Percentiles rank a stretch among this genome's conserved stretches.
phyloP scores from a whole-genome alignment of 176 grass and related monocot genomes.

The Leersia perrieri region DNA sequence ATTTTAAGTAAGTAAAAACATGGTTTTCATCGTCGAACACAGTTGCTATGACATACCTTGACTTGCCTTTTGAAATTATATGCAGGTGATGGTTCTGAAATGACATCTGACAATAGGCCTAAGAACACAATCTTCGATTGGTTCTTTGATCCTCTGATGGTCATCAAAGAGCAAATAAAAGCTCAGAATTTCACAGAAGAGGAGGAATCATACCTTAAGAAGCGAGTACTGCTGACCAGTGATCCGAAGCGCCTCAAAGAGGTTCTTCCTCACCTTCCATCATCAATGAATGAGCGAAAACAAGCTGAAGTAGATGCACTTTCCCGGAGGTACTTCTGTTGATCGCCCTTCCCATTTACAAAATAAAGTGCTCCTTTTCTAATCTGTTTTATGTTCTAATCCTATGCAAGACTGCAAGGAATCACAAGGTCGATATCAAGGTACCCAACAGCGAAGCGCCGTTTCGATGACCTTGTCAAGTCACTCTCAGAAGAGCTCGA shows the following conservation, averaged over 20 bases:
- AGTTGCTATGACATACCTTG: constrained; percentile 3
- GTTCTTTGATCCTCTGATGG: constrained; percentile 93
- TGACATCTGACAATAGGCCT: constrained; percentile 77
- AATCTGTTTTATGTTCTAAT: constrained; percentile 6
- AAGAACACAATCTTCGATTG: constrained; percentile 72
- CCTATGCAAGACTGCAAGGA: constrained; percentile 70
- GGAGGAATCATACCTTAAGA: constrained; percentile 78
- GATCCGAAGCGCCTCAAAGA: constrained; percentile 70
- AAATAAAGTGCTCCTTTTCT: not conserved
- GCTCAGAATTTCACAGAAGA: constrained; percentile 73
- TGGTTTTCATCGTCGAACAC: not conserved
- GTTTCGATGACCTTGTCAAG: constrained; percentile 64
- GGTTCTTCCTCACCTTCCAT: constrained; percentile 43
- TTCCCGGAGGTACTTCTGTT: constrained; percentile 57
- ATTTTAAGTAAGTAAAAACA: constrained; percentile 68
- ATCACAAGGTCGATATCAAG: constrained; percentile 89
- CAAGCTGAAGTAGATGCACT: constrained; percentile 86
- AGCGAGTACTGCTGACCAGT: constrained; percentile 59
- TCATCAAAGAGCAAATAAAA: constrained; percentile 94
- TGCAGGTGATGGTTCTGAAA: constrained; percentile 71
- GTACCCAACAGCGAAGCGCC: constrained; percentile 79
- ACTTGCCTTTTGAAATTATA: constrained; percentile 26
- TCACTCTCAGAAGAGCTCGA: constrained; percentile 66
- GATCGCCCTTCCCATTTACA: not conserved
- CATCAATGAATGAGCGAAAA: constrained; percentile 58